Conservation (phyloP, 345 rosid genomes). For the Arabidopsis arenosa region DNA sequence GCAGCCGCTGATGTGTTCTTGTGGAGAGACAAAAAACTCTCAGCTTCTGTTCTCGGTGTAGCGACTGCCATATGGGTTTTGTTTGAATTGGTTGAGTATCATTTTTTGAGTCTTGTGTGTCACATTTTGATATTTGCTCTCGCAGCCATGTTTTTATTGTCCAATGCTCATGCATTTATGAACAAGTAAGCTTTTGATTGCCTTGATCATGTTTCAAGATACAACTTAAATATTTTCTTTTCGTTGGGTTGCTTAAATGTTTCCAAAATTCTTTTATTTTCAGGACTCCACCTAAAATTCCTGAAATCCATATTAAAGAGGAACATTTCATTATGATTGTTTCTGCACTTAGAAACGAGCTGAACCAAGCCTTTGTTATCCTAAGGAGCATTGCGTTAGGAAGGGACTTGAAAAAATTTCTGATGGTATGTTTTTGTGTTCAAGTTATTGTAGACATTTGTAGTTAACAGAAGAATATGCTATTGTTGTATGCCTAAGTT, state of each 20-base stretch:
- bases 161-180: conserved; percentile 67
- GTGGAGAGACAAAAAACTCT: conserved; percentile 86
- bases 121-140: conserved; percentile 66
- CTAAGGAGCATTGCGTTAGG: conserved; percentile 65
- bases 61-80: conserved; percentile 78
- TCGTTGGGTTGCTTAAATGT: not conserved
- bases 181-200: conserved; percentile 57
- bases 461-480: not conserved
- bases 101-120: conserved; percentile 68
- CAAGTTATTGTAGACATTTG: not conserved
- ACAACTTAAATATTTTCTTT: not conserved
- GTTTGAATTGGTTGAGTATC: conserved; percentile 76
- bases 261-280: not conserved
- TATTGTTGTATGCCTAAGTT: not conserved
- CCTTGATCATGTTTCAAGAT: not conserved
- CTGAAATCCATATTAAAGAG: conserved; percentile 70
- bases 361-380: conserved; percentile 59
- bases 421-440: conserved; percentile 54
- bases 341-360: conserved; percentile 58
- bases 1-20: conserved; percentile 88
- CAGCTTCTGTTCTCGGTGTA: conserved; percentile 65
- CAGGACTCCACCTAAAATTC: conserved; percentile 71
- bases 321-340: conserved; percentile 66
- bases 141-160: conserved; percentile 63
- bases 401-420: conserved; percentile 70